Base-by-base conservation (phyloP, 2,329 filamentous ascomycete genomes). In the Scedosporium apiospermum region DNA sequence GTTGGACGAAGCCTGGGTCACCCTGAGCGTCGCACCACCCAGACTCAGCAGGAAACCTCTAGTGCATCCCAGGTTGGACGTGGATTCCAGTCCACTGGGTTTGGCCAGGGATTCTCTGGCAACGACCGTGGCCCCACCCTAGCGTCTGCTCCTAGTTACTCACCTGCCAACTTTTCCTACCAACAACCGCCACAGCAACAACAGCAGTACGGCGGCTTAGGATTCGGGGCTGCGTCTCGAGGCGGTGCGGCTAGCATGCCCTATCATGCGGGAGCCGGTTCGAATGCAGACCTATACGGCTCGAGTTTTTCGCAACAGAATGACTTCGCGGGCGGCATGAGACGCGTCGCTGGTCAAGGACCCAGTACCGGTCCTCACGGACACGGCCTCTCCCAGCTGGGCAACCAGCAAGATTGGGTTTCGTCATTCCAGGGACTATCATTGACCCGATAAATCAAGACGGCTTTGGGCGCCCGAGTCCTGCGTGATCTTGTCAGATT, bases 351-450 rank as follows among this genome's bases (percentile, higher is more conserved):
- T 9, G 60, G 60, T 23, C 60, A 62, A 30, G 38, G 75, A 26
- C 69, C 77, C 4, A 76, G 71, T 62, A 72, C 71, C 9, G 63
- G 67, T 7, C 69, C 72, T 26, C 73, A 74, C 60, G 67, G 71
- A 7, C 77, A 79, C 63, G 72, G 71, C n/a, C 65, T 75, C 65
- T 75, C 74, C 64, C 69, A 75, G 66, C 74, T 82, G 63, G 71
- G 73, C 60, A 72, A 73, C 34, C 79, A 80, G 68, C 77, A 79
- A 58, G 86, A 89, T 59, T 90, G 88, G 87, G 75, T 81, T 27
- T 76, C 77, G 61, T 75, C 80, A 5, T 90, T 91, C 71, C 88
- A 91, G 71, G 84, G 88, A 9, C 76, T 92, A 18, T 92, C 89
- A 2, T 80, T 92, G 65, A 83, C 84, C 66, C 81, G 82, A 65